phyloP scores from a whole-genome alignment of 805 yeast species.

The Wickerhamomyces xylosicus region DNA sequence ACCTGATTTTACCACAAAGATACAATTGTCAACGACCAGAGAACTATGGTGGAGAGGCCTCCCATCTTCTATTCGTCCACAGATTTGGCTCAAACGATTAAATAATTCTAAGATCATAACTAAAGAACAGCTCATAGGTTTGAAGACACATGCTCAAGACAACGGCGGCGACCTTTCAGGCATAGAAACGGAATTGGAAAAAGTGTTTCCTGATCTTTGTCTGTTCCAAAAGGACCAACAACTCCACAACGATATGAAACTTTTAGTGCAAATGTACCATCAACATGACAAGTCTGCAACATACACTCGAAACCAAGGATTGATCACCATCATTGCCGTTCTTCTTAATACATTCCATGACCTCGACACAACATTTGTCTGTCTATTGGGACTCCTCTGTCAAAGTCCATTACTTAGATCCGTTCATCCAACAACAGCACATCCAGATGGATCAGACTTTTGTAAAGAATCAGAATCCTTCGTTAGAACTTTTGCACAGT shows the following conservation, averaged over 20 bases:
- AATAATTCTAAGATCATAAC: too few relatives aligned
- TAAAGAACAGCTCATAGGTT: too few relatives aligned
- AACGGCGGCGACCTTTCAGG: too few relatives aligned
- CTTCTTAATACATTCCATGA: constrained; percentile 27
- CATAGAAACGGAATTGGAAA: constrained; percentile 16
- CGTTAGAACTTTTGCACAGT: constrained; percentile 32
- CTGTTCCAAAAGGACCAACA: constrained; percentile 23
- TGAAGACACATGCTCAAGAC: too few relatives aligned
- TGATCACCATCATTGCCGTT: constrained; percentile 30
- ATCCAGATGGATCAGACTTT: constrained; percentile 19
- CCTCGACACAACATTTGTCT: constrained; percentile 26
- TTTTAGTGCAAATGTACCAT: constrained; percentile 24
- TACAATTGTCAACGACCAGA: constrained; percentile 30
- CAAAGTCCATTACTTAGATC: constrained; percentile 24
- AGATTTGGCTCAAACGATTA: constrained; percentile 44
- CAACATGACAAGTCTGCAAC: constrained; percentile 22
- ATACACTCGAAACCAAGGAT: too few relatives aligned
- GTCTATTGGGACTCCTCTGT: constrained; percentile 30
- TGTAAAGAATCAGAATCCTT: constrained; percentile 34
- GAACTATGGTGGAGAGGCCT: constrained; percentile 57
- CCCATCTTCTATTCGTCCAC: constrained; percentile 32
- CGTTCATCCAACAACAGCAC: constrained; percentile 17
- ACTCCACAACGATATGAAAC: constrained; percentile 22
- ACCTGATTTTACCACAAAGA: constrained; percentile 23
- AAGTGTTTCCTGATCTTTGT: constrained; percentile 26